Conservation (phyloP, 495 filamentous ascomycete genomes). For the Niebla homalea region DNA sequence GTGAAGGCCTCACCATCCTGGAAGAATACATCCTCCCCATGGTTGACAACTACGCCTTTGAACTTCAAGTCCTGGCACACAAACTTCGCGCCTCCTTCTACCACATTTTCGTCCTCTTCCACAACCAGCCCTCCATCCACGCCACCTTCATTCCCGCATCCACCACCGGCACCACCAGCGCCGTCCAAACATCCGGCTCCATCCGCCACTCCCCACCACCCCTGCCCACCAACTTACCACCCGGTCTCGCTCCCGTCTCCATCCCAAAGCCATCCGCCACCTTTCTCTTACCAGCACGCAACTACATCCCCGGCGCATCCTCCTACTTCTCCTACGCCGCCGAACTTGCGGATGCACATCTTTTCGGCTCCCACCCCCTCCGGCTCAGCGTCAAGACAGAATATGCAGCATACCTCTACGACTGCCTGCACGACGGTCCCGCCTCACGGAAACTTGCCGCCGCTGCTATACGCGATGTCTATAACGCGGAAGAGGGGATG, state of each 20-base stretch:
- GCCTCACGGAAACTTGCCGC: slow-evolving; percentile 63
- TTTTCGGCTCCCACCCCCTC: slow-evolving; percentile 81
- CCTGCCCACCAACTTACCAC: slow-evolving; percentile 20
- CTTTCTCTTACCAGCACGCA: slow-evolving; percentile 64
- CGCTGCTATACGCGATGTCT: slow-evolving; percentile 77
- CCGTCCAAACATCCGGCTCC: slow-evolving; percentile 11
- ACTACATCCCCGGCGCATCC: slow-evolving; percentile 73
- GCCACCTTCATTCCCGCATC: slow-evolving; percentile 29
- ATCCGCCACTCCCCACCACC: slow-evolving; percentile 28
- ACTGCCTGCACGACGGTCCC: slow-evolving; percentile 73
- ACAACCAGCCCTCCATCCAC: slow-evolving; percentile 56
- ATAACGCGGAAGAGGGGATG: slow-evolving; percentile 80
- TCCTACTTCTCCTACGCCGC: slow-evolving; percentile 69
- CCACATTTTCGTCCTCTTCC: slow-evolving; percentile 93
- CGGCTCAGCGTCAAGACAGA: slow-evolving; percentile 86
- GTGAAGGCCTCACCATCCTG: slow-evolving; percentile 77
- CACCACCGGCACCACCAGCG: slow-evolving; percentile 11
- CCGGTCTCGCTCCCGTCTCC: slow-evolving; percentile 34
- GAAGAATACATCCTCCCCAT: slow-evolving; percentile 78
- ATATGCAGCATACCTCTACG: slow-evolving; percentile 88
- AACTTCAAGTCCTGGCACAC: slow-evolving; percentile 73
- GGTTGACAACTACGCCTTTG: slow-evolving; percentile 48
- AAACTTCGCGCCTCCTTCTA: slow-evolving; percentile 91
- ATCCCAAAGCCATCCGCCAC: slow-evolving; percentile 39
- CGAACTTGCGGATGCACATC: slow-evolving; percentile 53